phyloP scores from a whole-genome alignment of 352 stramenopile genomes.

The Pythium myriotylum region DNA sequence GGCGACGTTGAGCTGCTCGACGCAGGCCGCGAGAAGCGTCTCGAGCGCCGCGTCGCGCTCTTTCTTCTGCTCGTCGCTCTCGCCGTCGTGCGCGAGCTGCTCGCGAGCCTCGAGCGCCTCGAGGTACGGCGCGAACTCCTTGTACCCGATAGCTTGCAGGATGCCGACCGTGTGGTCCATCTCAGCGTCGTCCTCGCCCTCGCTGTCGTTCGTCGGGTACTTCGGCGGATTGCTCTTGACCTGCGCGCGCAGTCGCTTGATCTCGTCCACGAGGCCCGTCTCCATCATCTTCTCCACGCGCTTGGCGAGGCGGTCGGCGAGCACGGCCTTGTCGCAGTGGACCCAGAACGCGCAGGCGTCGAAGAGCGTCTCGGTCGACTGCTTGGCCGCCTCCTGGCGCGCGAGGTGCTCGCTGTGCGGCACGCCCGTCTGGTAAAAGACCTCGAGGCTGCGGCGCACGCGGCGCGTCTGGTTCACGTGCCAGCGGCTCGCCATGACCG shows the following conservation, averaged over 20 bases:
- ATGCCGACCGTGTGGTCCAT: constrained; percentile 71
- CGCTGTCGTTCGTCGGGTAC: constrained; percentile 19
- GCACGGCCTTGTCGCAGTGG: constrained; percentile 64
- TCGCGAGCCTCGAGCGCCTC: constrained; percentile 51
- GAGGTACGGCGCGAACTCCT: constrained; percentile 89
- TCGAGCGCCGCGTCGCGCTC: constrained; percentile 35
- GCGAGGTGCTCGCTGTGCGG: constrained; percentile 73
- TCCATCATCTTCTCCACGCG: constrained; percentile 84
- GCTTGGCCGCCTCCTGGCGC: constrained; percentile 50
- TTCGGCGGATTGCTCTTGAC: constrained; percentile 54
- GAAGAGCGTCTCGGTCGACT: constrained; percentile 65
- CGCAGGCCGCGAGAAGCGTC: constrained; percentile 53
- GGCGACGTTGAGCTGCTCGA: constrained; percentile 80
- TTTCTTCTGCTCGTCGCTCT: constrained; percentile 16
- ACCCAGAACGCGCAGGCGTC: constrained; percentile 87
- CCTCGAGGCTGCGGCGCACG: constrained; percentile 83
- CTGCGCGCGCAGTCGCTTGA: constrained; percentile 50
- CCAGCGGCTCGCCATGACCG: constrained; percentile 76
- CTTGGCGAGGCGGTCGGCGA: constrained; percentile 64
- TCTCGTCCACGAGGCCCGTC: constrained; percentile 78
- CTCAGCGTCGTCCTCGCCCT: constrained; percentile 15
- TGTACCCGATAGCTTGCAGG: constrained; percentile 90
- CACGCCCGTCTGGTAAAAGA: constrained; percentile 81
- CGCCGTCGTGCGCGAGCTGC: not conserved
- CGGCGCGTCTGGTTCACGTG: constrained; percentile 89